Evolutionary conservation across 2,329 filamentous ascomycete genomes (phyloP).

Genomic region (Dryadomyces quercivorus): DNA sequence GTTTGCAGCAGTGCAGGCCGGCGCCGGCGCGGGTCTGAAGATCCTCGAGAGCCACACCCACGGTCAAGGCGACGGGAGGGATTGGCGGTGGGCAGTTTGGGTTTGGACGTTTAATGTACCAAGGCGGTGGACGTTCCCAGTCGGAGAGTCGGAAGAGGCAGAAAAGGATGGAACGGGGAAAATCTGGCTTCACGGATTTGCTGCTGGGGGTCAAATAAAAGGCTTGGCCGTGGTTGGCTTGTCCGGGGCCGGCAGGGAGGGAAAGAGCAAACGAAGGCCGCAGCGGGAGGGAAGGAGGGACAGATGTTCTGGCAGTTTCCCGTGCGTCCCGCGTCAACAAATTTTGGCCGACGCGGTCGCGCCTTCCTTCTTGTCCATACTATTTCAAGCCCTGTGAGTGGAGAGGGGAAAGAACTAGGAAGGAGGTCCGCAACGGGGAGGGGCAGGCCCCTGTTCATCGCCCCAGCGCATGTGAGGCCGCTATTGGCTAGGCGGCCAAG

Average conservation of each 20-base stretch:
- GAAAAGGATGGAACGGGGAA: background rate
- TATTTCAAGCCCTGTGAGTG: background rate
- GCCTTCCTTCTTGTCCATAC: slow-evolving; percentile 1
- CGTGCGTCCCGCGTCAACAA: slow-evolving; percentile 16
- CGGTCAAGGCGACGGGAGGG: background rate
- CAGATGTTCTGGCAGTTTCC: background rate
- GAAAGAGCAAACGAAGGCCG: background rate
- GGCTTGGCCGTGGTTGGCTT: too few species aligned
- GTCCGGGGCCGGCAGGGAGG: background rate
- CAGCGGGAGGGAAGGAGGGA: background rate
- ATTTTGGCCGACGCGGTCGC: slow-evolving; percentile 12
- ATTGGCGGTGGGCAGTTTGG: background rate
- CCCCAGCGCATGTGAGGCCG: background rate
- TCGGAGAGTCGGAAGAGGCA: background rate
- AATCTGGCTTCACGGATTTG: background rate
- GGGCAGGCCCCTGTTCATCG: background rate
- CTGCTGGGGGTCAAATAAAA: too few species aligned
- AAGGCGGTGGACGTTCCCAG: background rate
- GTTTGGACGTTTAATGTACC: background rate
- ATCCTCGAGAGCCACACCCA: background rate
- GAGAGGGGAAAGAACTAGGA: too few species aligned
- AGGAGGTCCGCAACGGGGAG: background rate
- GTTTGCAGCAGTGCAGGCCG: background rate
- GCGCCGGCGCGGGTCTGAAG: slow-evolving; percentile 1
- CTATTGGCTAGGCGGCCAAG: background rate